Evolutionary conservation across 306 rosid genomes (phyloP), one percentile per base, ranked within the genome.

Genomic region (Quercus suber): DNA sequence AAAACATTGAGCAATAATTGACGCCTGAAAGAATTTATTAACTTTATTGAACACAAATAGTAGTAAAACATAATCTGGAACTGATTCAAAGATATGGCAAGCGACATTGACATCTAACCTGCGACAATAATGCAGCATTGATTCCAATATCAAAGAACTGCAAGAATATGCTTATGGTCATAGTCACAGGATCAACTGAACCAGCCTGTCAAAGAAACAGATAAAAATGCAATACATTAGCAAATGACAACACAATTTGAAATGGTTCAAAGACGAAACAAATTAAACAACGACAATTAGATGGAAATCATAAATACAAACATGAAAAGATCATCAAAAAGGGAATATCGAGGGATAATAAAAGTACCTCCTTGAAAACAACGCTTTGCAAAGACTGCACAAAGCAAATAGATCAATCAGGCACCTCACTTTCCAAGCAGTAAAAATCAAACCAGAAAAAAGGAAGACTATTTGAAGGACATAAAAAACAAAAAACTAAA

Each of bases 301-400:
- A 53, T 33, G 21, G 55, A 28, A 70, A 23, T 57, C 58, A 4
- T 28, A n/a, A 61, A 64, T 8, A 71, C 30, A 25, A 77, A 6
- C 10, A 43, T 27, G 43, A 73, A 60, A 55, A 31, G 25, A 82
- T 79, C 8, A 79, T 37, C 30, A 21, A 60, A 49, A 35, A 17
- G 71, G 57, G 68, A 76, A 73, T 19, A 33, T 25, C 20, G 55
- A 68, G 75, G 41, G 79, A 58, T 64, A 52, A 79, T 63, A 70
- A 43, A 65, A 28, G 51, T 91, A 92, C 99, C 99, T 95, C 97
- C 88, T 95, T 92, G 90, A 95, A 92, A 83, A 92, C 97, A 76
- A 95, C 99, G 85, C 99, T 95, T 86, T 95, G 99, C 81, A 95
- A 84, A 77, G 99, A 95, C 99, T 95, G 97, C 92, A 89, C 73